Percentiles rank a stretch among this genome's conserved stretches.
phyloP scores from a whole-genome alignment of 2,329 filamentous ascomycete genomes.

The Fusarium torulosum region DNA sequence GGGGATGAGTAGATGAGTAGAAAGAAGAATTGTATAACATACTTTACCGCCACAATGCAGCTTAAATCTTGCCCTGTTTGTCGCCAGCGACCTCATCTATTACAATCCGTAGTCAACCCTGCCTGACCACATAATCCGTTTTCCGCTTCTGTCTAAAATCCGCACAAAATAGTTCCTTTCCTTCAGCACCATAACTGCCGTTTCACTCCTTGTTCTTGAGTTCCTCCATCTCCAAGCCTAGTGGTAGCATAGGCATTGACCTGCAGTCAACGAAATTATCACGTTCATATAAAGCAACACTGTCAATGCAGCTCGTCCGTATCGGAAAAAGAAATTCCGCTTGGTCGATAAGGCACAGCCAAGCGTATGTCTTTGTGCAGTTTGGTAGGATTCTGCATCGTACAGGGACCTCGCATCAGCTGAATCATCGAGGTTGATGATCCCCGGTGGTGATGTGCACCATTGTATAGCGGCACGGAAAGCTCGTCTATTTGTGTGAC shows the following conservation, averaged over 20 bases:
- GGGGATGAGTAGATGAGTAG: conserved; percentile 11
- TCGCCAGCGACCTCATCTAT: conserved; percentile 34
- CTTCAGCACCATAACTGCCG: not conserved
- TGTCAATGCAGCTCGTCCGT: conserved; percentile 54
- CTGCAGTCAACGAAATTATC: not conserved
- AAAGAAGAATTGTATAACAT: conserved; percentile 31
- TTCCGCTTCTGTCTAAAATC: not conserved
- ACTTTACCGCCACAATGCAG: conserved; percentile 25
- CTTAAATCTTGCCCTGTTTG: conserved; percentile 1
- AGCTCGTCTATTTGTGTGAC: conserved; percentile 34
- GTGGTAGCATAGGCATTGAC: not conserved
- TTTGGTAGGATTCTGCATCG: conserved; percentile 34
- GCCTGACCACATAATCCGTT: not conserved
- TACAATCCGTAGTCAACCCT: conserved; percentile 27
- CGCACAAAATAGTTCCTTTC: not conserved
- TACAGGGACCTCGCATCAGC: conserved; percentile 14
- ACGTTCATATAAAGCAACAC: not conserved
- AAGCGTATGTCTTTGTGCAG: conserved; percentile 46
- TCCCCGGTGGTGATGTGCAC: conserved; percentile 21
- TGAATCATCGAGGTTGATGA: conserved; percentile 34
- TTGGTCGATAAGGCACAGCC: conserved; percentile 44
- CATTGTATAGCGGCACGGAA: conserved; percentile 5
- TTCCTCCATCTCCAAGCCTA: not conserved
- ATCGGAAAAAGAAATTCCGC: conserved; percentile 45
- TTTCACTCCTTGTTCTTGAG: not conserved